Evolutionary conservation across 2,329 filamentous ascomycete species (phyloP).

Genomic region (Fusarium pseudoanthophilum): DNA sequence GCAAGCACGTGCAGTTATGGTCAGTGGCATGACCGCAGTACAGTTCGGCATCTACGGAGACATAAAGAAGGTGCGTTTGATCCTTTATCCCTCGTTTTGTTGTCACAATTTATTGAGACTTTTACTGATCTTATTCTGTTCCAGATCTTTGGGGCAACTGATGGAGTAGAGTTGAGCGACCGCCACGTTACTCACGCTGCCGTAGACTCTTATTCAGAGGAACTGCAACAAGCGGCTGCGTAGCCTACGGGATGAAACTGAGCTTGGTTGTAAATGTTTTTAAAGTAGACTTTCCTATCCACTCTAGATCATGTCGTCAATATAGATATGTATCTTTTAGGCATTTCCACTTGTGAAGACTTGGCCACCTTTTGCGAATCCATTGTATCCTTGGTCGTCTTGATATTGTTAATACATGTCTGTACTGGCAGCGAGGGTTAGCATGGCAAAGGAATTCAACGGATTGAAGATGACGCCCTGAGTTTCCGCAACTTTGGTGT

Average conservation of each 20-base stretch:
- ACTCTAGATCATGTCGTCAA: background rate
- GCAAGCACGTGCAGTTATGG: background rate
- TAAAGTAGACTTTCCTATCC: background rate
- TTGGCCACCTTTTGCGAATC: background rate
- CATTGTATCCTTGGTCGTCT: background rate
- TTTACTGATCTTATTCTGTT: background rate
- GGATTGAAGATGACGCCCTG: background rate
- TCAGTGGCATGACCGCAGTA: background rate
- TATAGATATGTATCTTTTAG: background rate
- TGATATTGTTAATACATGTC: background rate
- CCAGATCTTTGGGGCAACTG: background rate
- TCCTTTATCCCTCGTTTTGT: background rate
- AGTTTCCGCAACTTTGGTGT: background rate
- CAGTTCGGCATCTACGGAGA: background rate
- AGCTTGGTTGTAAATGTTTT: background rate
- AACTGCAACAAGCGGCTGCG: background rate
- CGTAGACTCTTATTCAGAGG: background rate
- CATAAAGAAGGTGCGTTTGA: background rate
- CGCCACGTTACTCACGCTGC: no score
- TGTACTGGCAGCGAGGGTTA: background rate
- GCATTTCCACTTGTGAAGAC: background rate
- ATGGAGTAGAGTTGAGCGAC: background rate
- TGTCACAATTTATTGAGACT: background rate
- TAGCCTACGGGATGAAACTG: background rate
- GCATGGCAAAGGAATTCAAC: fast-evolving